phyloP scores from a whole-genome alignment of 2,329 filamentous ascomycete genomes.

The Magnaporthiopsis poae region DNA sequence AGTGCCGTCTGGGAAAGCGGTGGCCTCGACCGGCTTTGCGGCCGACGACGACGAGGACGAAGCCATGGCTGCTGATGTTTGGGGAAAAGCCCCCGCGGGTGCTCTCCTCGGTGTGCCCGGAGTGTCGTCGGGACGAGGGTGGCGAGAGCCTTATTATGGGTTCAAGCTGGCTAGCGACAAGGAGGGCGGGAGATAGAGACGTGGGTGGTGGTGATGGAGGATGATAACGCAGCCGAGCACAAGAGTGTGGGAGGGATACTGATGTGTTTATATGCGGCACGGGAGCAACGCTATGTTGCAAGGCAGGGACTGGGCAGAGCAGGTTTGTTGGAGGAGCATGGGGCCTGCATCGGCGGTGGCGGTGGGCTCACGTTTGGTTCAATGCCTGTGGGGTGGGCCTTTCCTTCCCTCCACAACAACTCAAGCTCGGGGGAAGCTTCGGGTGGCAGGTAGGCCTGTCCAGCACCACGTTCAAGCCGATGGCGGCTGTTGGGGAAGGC shows the following conservation, averaged over 20 bases:
- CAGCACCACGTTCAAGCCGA: too few species aligned
- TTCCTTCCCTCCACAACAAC: not conserved
- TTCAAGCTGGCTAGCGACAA: not conserved
- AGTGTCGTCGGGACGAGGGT: slow-evolving; percentile 9
- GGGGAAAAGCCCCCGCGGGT: not conserved
- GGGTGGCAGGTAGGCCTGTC: too few species aligned
- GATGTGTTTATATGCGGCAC: not conserved
- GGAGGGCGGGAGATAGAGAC: not conserved
- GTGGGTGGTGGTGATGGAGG: not conserved
- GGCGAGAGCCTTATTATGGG: slow-evolving; percentile 4
- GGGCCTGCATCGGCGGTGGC: not conserved
- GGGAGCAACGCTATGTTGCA: not conserved
- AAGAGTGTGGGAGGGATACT: not conserved
- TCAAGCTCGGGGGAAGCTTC: not conserved
- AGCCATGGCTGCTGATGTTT: slow-evolving; percentile 18
- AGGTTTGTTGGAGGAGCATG: not conserved
- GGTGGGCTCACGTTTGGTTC: not conserved
- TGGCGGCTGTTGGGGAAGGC: not conserved
- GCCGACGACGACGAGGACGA: slow-evolving; percentile 29
- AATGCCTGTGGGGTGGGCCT: not conserved
- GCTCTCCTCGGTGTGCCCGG: not conserved
- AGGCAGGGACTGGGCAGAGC: not conserved
- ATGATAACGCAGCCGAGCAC: not conserved
- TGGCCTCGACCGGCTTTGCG: slow-evolving; percentile 25
- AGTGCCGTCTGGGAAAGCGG: slow-evolving; percentile 40